A percentile compares a stretch with the other conserved stretches of the same genome.
phyloP scores from a whole-genome alignment of 2,329 filamentous ascomycete genomes.

The Bisporella sp. region DNA sequence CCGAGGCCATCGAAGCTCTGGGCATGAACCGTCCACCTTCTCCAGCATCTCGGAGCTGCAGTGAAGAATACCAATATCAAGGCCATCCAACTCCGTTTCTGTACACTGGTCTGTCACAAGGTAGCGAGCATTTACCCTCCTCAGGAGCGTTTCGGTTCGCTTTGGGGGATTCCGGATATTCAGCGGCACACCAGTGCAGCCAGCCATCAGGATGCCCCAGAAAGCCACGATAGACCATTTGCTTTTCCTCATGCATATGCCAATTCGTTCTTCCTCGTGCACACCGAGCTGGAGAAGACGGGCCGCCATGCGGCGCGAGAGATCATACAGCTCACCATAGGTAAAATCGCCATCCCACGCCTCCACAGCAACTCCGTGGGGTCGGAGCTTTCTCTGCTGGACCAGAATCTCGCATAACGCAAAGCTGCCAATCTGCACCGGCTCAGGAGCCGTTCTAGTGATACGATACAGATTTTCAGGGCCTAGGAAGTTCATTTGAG shows the following conservation, averaged over 20 bases:
- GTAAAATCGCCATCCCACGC: neutral
- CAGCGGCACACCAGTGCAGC: slow-evolving; percentile 21
- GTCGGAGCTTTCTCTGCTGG: no score
- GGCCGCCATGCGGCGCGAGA: neutral
- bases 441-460: neutral
- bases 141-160: slow-evolving; percentile 2
- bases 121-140: neutral
- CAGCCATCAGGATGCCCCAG: slow-evolving; percentile 20
- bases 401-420: neutral
- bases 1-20: neutral
- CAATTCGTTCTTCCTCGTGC: slow-evolving; percentile 8
- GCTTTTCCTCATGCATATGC: slow-evolving; percentile 14
- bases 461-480: neutral
- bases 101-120: neutral
- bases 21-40: neutral
- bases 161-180: slow-evolving; percentile 10
- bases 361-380: neutral
- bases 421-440: neutral
- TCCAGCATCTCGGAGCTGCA: neutral
- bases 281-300: neutral
- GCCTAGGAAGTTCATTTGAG: neutral
- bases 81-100: neutral
- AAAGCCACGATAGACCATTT: slow-evolving; percentile 18
- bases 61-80: neutral
- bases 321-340: neutral